Conservation (phyloP, 805 yeast genomes). For the Candida maris region DNA sequence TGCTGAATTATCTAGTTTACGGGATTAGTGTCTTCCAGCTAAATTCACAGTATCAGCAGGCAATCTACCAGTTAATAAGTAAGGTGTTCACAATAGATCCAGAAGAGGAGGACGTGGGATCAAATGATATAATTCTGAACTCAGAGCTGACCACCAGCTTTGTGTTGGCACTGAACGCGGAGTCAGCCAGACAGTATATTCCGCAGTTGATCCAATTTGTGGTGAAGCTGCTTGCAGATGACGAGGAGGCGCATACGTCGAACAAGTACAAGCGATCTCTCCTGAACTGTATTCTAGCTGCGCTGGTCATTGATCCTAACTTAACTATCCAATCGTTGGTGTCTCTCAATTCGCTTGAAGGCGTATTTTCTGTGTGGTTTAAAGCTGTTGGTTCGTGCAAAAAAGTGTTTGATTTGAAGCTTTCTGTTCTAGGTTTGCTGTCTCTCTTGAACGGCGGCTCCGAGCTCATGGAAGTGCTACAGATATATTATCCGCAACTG, state of each 20-base stretch:
- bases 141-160: constrained; percentile 65
- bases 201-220: constrained; percentile 44
- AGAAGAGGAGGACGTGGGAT: constrained; percentile 40
- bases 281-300: constrained; percentile 60
- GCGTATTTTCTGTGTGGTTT: constrained; percentile 68
- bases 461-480: constrained; percentile 25
- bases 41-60: constrained; percentile 45
- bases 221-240: constrained; percentile 35
- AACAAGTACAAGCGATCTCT: constrained; percentile 39
- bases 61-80: constrained; percentile 48
- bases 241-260: constrained; percentile 29
- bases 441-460: constrained; percentile 37
- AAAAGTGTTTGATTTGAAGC: constrained; percentile 78
- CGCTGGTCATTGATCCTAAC: constrained; percentile 58
- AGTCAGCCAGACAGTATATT: constrained; percentile 42
- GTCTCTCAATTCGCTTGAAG: constrained; percentile 39
- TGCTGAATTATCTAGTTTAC: constrained; percentile 68
- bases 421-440: constrained; percentile 66
- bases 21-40: constrained; percentile 46
- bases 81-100: constrained; percentile 33
- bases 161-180: constrained; percentile 50
- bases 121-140: constrained; percentile 53
- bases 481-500: constrained; percentile 41
- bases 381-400: constrained; percentile 48
- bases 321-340: constrained; percentile 50